Evolutionary conservation across 2,329 filamentous ascomycete species (phyloP).

Genomic region (Calonectria pseudoreteaudii): DNA sequence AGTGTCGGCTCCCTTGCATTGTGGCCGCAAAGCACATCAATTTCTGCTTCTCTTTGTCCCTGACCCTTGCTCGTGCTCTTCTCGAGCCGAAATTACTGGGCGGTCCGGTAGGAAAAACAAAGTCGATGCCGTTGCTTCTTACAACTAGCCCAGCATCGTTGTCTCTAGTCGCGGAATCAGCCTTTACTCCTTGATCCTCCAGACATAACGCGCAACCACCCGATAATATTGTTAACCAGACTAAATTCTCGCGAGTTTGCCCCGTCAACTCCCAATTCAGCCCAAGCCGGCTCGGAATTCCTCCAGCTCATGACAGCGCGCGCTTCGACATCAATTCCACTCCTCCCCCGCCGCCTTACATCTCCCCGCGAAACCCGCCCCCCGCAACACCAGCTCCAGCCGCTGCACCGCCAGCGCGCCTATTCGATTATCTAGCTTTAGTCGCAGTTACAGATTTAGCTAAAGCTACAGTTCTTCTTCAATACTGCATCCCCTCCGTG

Average conservation of each 20-base stretch:
- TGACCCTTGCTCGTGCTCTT: neutral
- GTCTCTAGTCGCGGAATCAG: constrained; percentile 25
- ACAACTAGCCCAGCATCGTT: neutral
- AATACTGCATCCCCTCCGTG: constrained; percentile 16
- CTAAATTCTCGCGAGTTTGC: neutral
- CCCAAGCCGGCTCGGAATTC: neutral
- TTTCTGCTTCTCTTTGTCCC: neutral
- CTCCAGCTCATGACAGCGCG: neutral
- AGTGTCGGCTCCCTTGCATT: neutral
- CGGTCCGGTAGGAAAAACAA: neutral
- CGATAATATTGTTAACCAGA: neutral
- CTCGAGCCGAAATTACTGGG: neutral
- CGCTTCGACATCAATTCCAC: constrained; percentile 6
- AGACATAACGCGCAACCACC: neutral
- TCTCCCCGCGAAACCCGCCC: constrained; percentile 1
- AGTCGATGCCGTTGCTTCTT: neutral
- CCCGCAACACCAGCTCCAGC: constrained; percentile 9
- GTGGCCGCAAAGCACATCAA: neutral
- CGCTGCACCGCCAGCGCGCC: neutral
- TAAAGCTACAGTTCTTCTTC: constrained; percentile 22
- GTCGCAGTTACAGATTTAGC: neutral
- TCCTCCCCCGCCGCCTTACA: constrained; percentile 5
- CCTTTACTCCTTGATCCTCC: constrained; percentile 21
- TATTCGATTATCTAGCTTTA: constrained; percentile 8
- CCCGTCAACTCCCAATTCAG: neutral